Percentiles rank a stretch among this genome's conserved stretches.
These are phyloP conservation scores for Vicia sativa DNA, from an alignment of 306 rosid species.

Conservation along the genomic window DNA sequence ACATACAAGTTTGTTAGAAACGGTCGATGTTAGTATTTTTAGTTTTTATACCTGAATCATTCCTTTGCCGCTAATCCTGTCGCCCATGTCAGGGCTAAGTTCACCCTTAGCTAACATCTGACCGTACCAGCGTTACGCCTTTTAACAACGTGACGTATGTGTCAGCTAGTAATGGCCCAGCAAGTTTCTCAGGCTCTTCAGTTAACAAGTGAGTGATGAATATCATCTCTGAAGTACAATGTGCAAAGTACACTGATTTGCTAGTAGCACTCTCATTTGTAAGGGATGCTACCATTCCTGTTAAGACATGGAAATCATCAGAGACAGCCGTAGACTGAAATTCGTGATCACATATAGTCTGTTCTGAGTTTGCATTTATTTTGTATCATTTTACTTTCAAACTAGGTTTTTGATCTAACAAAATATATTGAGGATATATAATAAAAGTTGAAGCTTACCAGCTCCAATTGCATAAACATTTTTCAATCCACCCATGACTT, in stretches of 20 bases:
- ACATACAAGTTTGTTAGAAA: conserved; percentile 2
- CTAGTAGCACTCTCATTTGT: conserved; percentile 97
- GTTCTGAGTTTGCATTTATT: too few relatives aligned
- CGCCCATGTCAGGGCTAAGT: conserved; percentile 87
- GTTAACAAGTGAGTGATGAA: conserved; percentile 63
- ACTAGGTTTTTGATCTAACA: too few relatives aligned
- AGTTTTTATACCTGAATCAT: conserved; percentile 79
- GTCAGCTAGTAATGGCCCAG: conserved; percentile 90
- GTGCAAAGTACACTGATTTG: conserved; percentile 92
- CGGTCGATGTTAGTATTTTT: not conserved
- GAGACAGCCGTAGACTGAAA: too few relatives aligned
- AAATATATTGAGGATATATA: too few relatives aligned
- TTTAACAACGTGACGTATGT: conserved; percentile 87
- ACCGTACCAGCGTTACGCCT: conserved; percentile 65
- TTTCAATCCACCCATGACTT: conserved; percentile 98
- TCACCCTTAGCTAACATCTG: conserved; percentile 90
- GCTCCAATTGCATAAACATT: conserved; percentile 97
- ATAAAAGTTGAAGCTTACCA: conserved; percentile 49
- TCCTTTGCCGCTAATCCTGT: conserved; percentile 89
- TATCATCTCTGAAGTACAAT: conserved; percentile 93
- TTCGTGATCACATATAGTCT: too few relatives aligned
- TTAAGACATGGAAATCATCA: not conserved
- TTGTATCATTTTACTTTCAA: too few relatives aligned
- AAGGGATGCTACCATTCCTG: conserved; percentile 95
- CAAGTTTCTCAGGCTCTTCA: conserved; percentile 89